Evolutionary conservation across 495 filamentous ascomycete genomes (phyloP).

Genomic region (Lepraria neglecta): DNA sequence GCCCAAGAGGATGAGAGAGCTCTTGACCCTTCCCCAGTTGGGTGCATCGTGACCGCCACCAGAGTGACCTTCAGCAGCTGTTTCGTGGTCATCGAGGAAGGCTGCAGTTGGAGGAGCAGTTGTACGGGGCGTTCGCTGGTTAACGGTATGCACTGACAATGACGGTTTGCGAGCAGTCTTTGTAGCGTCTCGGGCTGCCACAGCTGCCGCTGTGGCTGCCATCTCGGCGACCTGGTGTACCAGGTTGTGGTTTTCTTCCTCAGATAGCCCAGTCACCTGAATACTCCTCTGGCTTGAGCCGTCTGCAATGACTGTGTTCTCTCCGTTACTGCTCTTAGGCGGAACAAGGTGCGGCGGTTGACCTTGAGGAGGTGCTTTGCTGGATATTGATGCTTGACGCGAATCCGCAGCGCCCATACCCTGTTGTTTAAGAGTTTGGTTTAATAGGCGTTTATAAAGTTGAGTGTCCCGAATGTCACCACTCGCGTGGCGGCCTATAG

Average conservation of each 20-base stretch:
- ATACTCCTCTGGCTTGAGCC: slow-evolving; percentile 35
- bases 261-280: slow-evolving; percentile 61
- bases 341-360: slow-evolving; percentile 63
- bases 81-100: slow-evolving; percentile 38
- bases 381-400: slow-evolving; percentile 37
- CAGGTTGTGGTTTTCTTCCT: slow-evolving; percentile 71
- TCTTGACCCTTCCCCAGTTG: slow-evolving; percentile 92
- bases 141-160: slow-evolving; percentile 30
- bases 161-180: slow-evolving; percentile 46
- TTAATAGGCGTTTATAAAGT: slow-evolving; percentile 87
- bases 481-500: slow-evolving; percentile 29
- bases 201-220: slow-evolving; percentile 82
- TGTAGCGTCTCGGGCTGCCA: slow-evolving; percentile 75
- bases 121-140: slow-evolving; percentile 32
- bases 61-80: slow-evolving; percentile 36
- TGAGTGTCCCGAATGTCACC: slow-evolving; percentile 68
- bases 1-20: slow-evolving; percentile 76
- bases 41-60: slow-evolving; percentile 90
- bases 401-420: slow-evolving; percentile 52
- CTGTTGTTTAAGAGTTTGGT: slow-evolving; percentile 76
- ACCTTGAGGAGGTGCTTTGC: slow-evolving; percentile 13
- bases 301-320: slow-evolving; percentile 23
- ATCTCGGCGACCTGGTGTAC: slow-evolving; percentile 83
- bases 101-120: slow-evolving; percentile 30
- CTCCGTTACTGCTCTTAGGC: slow-evolving; percentile 50